Evolutionary conservation across 495 filamentous ascomycete species (phyloP), one percentile per base, ranked within the genome.

Genomic region (Penicillium arizonense): DNA sequence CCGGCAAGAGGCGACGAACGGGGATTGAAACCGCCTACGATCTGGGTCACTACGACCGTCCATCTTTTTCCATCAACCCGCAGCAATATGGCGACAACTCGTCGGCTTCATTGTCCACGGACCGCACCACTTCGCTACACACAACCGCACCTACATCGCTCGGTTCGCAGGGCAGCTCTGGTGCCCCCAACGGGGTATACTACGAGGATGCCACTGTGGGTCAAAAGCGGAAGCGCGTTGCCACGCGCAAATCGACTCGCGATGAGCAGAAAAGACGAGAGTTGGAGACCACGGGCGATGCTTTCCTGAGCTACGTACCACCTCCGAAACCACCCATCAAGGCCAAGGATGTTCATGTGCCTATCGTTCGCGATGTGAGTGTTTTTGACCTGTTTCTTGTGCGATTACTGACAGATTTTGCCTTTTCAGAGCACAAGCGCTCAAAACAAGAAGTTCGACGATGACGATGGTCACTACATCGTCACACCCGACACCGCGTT

Each of bases 391-490:
- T 21, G 51, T 47, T 37, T 9, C 32, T 26, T 33, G 36, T 52
- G 40, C 10, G n/a, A 16, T 39, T 37, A 32, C 57, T 67, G 53
- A 71, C 61, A 3, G 16, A 34, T 20, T 16, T 34, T 21, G 13
- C 20, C 57, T 11, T 44, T 12, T 39, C 51, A 82, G 79, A 67
- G 75, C 54, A 66, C 69, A 21, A 68, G 66, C 39, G 62, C 69
- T 34, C 75, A 72, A 28, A 69, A 77, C 42, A 70, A 88, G 65
- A 81, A 86, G 72, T 86, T 90, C 44, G 94, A 98, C 59, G 94
- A 97, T 54, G 91, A 97, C 40, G 94, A 98, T 60, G 94, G 94
- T 13, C 94, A 98, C 65, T 97, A 96, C 62, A 88, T 96, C 59
- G 91, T 98, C 12, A 82, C 84, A 3, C 86, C 89, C 34, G 88